Percentiles rank a stretch among this genome's conserved stretches.
Conservation (phyloP, 2,329 filamentous ascomycete species). For the Clarireedia monteithiana region DNA sequence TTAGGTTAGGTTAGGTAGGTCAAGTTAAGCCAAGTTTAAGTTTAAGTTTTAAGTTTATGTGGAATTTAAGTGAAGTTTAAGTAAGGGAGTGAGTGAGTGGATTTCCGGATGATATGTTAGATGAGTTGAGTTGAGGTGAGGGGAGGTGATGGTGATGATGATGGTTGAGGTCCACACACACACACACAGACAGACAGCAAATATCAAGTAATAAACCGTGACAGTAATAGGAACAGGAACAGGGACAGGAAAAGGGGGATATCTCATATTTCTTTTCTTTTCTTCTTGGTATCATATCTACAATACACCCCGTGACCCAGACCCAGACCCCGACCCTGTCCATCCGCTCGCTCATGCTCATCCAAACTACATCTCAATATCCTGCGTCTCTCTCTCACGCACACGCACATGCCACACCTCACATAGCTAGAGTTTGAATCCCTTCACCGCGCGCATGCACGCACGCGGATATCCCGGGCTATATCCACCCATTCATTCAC, state of each 20-base stretch:
- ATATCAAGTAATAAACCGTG: no score
- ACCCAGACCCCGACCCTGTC: no score
- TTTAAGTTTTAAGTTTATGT: no score
- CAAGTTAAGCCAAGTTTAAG: no score
- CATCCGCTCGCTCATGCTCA: background rate
- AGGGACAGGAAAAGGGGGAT: background rate
- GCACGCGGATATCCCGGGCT: background rate
- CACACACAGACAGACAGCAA: no score
- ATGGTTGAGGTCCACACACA: no score
- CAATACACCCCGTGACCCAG: background rate
- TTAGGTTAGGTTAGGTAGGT: no score
- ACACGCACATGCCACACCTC: background rate
- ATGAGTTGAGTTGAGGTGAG: no score
- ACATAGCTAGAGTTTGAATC: background rate
- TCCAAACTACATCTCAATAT: background rate
- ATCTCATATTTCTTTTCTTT: constrained; percentile 3
- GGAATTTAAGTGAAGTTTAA: no score
- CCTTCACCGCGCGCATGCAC: background rate
- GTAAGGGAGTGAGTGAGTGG: no score
- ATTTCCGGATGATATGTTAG: no score
- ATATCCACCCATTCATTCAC: background rate
- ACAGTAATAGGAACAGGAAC: background rate
- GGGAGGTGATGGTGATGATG: no score
- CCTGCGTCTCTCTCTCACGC: background rate
- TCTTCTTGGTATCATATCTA: constrained; percentile 10